phyloP scores from a whole-genome alignment of 2,329 filamentous ascomycete genomes.

The Neonectria sp. region DNA sequence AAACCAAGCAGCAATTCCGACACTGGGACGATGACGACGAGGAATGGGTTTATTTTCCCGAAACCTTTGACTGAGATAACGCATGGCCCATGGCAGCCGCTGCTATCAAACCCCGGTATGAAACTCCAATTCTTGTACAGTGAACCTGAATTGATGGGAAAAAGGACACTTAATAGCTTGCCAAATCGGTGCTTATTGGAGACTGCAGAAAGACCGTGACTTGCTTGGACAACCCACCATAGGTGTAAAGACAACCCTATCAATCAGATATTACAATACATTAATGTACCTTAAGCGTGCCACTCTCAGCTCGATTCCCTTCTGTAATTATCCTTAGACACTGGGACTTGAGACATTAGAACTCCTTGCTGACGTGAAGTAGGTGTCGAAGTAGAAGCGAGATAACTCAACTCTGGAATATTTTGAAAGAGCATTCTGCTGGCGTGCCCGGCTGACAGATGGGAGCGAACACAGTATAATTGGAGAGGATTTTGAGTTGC shows the following conservation, averaged over 20 bases:
- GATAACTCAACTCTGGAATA: no score
- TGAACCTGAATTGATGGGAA: background rate
- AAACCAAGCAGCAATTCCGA: slow-evolving; percentile 31
- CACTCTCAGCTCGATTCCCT: no score
- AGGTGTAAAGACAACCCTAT: background rate
- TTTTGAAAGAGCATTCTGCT: no score
- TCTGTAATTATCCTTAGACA: no score
- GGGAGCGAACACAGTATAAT: no score
- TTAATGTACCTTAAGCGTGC: background rate
- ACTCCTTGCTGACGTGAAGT: no score
- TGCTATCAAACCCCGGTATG: background rate
- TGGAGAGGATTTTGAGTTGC: no score
- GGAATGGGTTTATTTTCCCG: slow-evolving; percentile 44
- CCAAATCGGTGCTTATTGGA: background rate
- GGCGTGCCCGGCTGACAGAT: no score
- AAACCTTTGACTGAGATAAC: slow-evolving; percentile 41
- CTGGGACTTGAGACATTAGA: no score
- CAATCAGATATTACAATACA: background rate
- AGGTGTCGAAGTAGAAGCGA: no score
- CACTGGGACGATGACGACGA: slow-evolving; percentile 44
- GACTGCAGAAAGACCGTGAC: background rate
- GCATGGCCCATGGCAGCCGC: background rate
- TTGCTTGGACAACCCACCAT: background rate
- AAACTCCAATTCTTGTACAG: background rate
- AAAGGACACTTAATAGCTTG: background rate